phyloP scores from a whole-genome alignment of 257 asterid genomes.

The Scutellaria minor region DNA sequence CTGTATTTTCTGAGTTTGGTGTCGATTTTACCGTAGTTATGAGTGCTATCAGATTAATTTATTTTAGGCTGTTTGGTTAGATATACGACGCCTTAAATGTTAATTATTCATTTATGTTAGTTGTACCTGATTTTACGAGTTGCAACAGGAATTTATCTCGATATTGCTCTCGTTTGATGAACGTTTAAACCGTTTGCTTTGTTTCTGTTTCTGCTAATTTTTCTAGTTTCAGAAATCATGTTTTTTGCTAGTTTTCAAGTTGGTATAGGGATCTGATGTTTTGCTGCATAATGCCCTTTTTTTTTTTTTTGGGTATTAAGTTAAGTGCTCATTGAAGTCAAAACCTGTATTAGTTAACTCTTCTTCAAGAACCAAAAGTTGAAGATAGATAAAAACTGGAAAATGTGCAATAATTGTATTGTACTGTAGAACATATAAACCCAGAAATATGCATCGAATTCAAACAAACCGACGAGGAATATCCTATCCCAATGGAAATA shows the following conservation, averaged over 20 bases:
- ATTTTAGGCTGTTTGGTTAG: no score
- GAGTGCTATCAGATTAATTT: no score
- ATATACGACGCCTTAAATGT: neutral
- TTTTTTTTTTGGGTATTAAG: neutral
- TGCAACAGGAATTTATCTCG: neutral
- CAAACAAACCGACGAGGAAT: no score
- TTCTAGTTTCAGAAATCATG: neutral
- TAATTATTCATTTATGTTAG: neutral
- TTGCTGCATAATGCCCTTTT: neutral
- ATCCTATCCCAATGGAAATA: no score
- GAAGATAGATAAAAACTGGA: neutral
- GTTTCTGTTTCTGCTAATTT: neutral
- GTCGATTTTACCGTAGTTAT: no score
- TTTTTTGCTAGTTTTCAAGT: neutral
- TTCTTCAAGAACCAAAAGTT: neutral
- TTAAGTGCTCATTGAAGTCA: slow-evolving; percentile 3
- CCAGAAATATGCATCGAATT: no score
- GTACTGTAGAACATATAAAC: no score
- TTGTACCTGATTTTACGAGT: neutral
- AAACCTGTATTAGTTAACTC: neutral
- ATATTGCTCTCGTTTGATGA: neutral
- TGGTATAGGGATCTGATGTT: neutral
- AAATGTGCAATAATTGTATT: neutral
- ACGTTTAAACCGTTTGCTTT: neutral
- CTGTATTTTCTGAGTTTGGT: no score